Evolutionary conservation across 352 stramenopile genomes (phyloP).

Genomic region (Pythium guiyangense): DNA sequence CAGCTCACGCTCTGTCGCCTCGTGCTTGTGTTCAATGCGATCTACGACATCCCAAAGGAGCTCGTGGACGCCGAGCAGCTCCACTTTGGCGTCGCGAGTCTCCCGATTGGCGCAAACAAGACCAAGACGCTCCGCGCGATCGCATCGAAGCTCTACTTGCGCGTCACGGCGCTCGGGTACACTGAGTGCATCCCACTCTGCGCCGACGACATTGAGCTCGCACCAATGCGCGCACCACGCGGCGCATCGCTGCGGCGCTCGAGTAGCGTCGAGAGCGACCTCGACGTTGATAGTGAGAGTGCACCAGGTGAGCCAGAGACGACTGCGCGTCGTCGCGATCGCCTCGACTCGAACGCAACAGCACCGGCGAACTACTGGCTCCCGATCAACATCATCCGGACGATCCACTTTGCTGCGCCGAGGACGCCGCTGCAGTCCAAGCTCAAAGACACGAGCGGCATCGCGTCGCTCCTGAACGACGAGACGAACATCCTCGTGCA

Average conservation of each 20-base stretch:
- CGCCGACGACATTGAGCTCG: slow-evolving; percentile 41
- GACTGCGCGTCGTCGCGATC: slow-evolving; percentile 3
- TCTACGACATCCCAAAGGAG: slow-evolving; percentile 78
- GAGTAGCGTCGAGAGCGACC: slow-evolving; percentile 19
- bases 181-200: slow-evolving; percentile 74
- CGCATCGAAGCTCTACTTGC: slow-evolving; percentile 56
- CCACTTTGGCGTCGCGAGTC: slow-evolving; percentile 12
- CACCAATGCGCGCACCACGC: slow-evolving; percentile 40
- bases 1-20: slow-evolving; percentile 77
- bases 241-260: slow-evolving; percentile 30
- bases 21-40: slow-evolving; percentile 71
- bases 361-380: slow-evolving; percentile 54
- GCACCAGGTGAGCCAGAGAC: slow-evolving; percentile 13
- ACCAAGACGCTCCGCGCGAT: slow-evolving; percentile 14
- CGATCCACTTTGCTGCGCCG: slow-evolving; percentile 72
- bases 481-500: slow-evolving; percentile 73
- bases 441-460: slow-evolving; percentile 70
- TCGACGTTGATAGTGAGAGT: slow-evolving; percentile 19
- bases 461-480: slow-evolving; percentile 59
- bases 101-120: slow-evolving; percentile 15
- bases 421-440: slow-evolving; percentile 69
- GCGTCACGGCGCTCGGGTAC: slow-evolving; percentile 66
- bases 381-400: slow-evolving; percentile 70
- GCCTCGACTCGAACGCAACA: slow-evolving; percentile 4
- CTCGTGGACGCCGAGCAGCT: slow-evolving; percentile 63